Evolutionary conservation across 176 grass and related monocot genomes (phyloP).

Genomic region (Triticum turgidum): DNA sequence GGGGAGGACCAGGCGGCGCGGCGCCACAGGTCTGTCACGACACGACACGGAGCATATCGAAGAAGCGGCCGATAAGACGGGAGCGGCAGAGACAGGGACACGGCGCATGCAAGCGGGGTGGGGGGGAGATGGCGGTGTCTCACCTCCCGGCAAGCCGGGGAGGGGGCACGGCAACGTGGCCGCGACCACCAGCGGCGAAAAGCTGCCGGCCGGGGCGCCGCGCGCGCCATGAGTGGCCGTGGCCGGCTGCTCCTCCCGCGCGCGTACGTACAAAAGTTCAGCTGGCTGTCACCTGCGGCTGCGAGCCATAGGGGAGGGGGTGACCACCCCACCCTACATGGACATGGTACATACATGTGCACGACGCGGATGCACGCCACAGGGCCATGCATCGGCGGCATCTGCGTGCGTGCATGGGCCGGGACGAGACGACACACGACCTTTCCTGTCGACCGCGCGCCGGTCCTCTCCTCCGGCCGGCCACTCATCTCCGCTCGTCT

Average conservation of each 20-base stretch:
- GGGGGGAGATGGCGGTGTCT: conserved; percentile 11
- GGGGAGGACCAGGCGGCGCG: conserved; percentile 3
- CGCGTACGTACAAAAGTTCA: background rate
- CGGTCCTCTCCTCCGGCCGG: background rate
- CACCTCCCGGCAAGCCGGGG: conserved; percentile 4
- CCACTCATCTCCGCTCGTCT: background rate
- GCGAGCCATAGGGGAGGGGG: background rate
- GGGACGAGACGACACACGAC: background rate
- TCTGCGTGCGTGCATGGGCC: background rate
- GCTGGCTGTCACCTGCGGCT: background rate
- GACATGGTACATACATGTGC: background rate
- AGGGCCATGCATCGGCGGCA: background rate
- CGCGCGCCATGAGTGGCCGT: background rate
- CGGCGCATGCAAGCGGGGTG: background rate
- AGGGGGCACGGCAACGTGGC: conserved; percentile 22
- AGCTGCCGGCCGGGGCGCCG: conserved; percentile 3
- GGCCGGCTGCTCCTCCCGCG: no score
- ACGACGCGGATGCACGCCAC: background rate
- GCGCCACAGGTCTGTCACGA: background rate
- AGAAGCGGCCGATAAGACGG: background rate
- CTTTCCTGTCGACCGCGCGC: background rate
- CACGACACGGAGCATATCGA: background rate
- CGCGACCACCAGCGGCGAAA: conserved; percentile 28
- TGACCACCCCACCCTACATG: background rate
- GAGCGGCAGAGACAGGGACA: background rate